Evolutionary conservation across 2,329 filamentous ascomycete genomes (phyloP), one percentile per base, ranked within the genome.

Genomic region (Colletotrichum lini): DNA sequence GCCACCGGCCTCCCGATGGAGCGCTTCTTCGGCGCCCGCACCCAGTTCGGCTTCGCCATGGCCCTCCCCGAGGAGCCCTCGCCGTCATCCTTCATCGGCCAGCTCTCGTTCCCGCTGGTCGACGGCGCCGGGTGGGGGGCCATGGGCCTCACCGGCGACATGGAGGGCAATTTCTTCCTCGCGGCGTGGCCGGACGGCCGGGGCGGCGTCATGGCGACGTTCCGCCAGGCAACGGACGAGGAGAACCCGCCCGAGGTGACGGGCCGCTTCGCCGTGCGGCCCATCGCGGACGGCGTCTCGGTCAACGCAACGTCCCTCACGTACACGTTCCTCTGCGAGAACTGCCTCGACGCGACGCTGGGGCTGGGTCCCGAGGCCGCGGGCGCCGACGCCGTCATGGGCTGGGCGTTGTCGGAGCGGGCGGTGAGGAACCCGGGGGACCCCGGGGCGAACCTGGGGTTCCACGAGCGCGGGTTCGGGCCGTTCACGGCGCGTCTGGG

Each of bases 321-420:
- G 0, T 85, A 84, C 74, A 86, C 84, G 1, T 86, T 86, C 75
- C 77, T 86, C 7, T 86, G 84, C 77, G 78, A 82, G 54, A 77
- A 77, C 13, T 82, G 81, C 58, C 74, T 83, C 10, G 76, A 77
- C 57, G 69, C 76, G 0, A 63, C 73, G 4, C 64, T 80, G 1
- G 80, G 80, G 0, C 76, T 81, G 6, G 75, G 74, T 0, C 74
- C 78, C 0, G 76, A 73, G 6, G 75, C 68, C 5, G 73, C 77
- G 2, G 72, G 65, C 0, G 75, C 73, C 2, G 73, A 75, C 12
- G 76, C 77, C 7, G 79, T 77, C 54, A 81, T 83, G 80, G 81
- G 80, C 26, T 82, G 80, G 80, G 81, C 79, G 8, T 66, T 82
- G 16, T 79, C 77, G 0, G 75, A 75, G 66, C 72, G 58, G 15